Evolutionary conservation across 768 basidiomycete species (phyloP).

Genomic region (Suillus variegatus): DNA sequence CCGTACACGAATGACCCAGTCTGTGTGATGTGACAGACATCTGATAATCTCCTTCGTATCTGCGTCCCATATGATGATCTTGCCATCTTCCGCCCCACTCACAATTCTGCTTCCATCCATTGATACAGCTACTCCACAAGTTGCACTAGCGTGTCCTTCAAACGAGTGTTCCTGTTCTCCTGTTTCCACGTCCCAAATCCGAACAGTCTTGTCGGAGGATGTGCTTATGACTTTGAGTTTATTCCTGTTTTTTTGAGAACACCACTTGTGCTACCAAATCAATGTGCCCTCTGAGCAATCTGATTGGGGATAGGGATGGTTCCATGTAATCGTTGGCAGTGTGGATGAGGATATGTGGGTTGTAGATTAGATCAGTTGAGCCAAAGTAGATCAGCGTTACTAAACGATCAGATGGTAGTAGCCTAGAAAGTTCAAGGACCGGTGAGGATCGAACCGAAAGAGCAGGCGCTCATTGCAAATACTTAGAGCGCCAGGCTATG

Average conservation of each 20-base stretch:
- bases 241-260: not conserved
- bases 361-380: too few species aligned
- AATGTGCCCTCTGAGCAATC: not conserved
- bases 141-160: fast-evolving
- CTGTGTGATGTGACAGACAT: too few species aligned
- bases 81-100: not conserved
- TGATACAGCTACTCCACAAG: not conserved
- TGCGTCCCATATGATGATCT: too few species aligned
- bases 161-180: not conserved
- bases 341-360: not conserved
- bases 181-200: not conserved
- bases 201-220: not conserved
- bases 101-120: not conserved
- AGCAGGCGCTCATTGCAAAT: not conserved
- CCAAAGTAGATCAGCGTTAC: too few species aligned
- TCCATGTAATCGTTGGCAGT: not conserved
- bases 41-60: too few species aligned
- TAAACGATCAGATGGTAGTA: not conserved
- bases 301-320: not conserved
- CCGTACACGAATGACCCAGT: too few species aligned
- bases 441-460: not conserved
- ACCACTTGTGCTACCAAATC: fast-evolving
- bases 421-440: not conserved
- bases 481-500: too few species aligned
- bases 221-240: not conserved